These are phyloP conservation scores for Kwoniella heveanensis DNA, from an alignment of 768 basidiomycete species.

Conservation along the genomic window DNA sequence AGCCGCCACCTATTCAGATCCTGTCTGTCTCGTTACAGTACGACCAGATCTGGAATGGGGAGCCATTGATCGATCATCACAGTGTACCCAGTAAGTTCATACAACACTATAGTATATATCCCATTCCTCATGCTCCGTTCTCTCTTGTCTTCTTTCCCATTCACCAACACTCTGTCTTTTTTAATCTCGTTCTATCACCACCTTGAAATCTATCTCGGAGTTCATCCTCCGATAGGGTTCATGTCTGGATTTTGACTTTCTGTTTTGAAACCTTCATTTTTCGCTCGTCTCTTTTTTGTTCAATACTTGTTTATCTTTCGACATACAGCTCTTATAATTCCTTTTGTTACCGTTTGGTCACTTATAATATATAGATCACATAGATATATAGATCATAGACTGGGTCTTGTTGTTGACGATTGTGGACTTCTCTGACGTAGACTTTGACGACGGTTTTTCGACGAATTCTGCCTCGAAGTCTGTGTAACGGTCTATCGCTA, in stretches of 20 bases:
- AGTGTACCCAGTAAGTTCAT: too few relatives aligned
- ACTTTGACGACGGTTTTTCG: too few relatives aligned
- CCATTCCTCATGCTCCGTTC: neutral
- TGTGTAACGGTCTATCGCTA: too few relatives aligned
- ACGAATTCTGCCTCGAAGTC: too few relatives aligned
- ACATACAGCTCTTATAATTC: neutral
- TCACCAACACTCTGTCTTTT: neutral
- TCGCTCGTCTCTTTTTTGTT: conserved; percentile 4
- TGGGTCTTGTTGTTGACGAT: too few relatives aligned
- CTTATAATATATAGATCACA: too few relatives aligned
- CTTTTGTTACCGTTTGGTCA: neutral
- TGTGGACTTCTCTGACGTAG: too few relatives aligned
- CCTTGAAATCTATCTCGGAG: neutral
- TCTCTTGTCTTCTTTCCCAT: neutral
- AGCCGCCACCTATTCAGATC: conserved; percentile 19
- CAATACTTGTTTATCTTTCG: neutral
- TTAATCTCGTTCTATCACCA: neutral
- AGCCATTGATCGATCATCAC: neutral
- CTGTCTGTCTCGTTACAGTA: neutral
- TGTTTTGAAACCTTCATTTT: conserved; percentile 2
- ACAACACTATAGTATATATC: neutral
- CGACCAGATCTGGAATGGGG: neutral
- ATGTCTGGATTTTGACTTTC: neutral
- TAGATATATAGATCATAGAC: neutral
- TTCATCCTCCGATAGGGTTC: neutral